Percentiles rank a stretch among this genome's conserved stretches.
Conservation (phyloP, 2,329 filamentous ascomycete species). For the Parafenestella ontariensis region DNA sequence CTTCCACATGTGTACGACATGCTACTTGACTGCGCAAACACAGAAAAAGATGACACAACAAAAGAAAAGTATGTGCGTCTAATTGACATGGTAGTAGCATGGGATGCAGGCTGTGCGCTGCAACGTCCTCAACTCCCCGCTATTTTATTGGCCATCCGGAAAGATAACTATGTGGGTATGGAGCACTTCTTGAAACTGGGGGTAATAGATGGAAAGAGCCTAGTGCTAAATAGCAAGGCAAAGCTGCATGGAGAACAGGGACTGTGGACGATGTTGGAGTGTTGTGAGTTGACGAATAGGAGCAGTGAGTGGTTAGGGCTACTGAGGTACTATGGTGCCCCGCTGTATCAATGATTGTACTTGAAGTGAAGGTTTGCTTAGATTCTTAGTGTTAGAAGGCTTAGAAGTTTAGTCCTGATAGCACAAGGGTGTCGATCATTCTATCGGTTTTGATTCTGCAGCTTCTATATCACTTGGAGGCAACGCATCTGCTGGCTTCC, state of each 20-base stretch:
- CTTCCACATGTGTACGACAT: slow-evolving; percentile 25
- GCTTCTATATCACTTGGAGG: neutral
- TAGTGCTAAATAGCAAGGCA: slow-evolving; percentile 27
- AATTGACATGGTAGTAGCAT: slow-evolving; percentile 22
- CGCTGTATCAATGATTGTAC: slow-evolving; percentile 13
- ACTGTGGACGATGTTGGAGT: slow-evolving; percentile 26
- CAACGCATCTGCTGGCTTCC: slow-evolving; percentile 9
- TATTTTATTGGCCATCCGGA: slow-evolving; percentile 24
- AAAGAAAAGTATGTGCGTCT: slow-evolving; percentile 15
- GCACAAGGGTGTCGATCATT: neutral
- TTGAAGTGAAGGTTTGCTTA: neutral
- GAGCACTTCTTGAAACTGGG: slow-evolving; percentile 21
- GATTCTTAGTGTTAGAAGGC: neutral
- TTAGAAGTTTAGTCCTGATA: neutral
- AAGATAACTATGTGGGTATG: slow-evolving; percentile 24
- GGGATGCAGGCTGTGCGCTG: slow-evolving; percentile 21
- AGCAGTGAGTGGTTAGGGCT: slow-evolving; percentile 27
- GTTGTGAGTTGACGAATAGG: slow-evolving; percentile 23
- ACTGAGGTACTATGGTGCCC: slow-evolving; percentile 24
- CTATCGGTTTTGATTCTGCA: neutral
- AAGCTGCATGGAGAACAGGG: slow-evolving; percentile 20
- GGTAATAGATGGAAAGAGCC: slow-evolving; percentile 17
- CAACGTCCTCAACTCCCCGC: slow-evolving; percentile 20
- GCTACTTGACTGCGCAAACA: slow-evolving; percentile 11
- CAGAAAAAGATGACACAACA: slow-evolving; percentile 7